phyloP scores from a whole-genome alignment of 208 protist genomes.

The Phytomonas sp. region DNA sequence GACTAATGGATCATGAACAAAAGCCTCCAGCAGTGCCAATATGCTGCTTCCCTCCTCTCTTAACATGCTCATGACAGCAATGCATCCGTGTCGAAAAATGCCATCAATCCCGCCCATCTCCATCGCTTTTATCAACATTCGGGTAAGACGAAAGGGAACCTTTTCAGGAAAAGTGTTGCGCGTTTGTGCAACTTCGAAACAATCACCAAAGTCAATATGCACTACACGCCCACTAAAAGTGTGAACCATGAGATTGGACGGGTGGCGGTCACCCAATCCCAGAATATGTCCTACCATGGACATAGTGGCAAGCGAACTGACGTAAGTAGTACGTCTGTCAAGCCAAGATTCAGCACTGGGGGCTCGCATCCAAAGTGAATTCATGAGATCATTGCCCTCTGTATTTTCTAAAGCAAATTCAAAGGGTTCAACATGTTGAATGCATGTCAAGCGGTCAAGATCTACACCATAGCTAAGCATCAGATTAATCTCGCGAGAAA shows the following conservation, averaged over 20 bases:
- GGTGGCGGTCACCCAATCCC: constrained; percentile 99
- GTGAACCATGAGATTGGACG: constrained; percentile 99
- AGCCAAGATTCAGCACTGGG: constrained; percentile 97
- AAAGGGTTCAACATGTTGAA: constrained; percentile 99
- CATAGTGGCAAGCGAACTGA: constrained; percentile 98
- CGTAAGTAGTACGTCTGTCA: constrained; percentile 97
- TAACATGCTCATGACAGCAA: constrained; percentile 97
- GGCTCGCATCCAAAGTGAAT: constrained; percentile 97
- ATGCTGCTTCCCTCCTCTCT: constrained; percentile 97
- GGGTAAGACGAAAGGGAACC: constrained; percentile 99
- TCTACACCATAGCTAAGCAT: constrained; percentile 86
- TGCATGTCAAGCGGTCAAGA: constrained; percentile 93
- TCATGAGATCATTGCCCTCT: constrained; percentile 91
- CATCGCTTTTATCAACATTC: constrained; percentile 99
- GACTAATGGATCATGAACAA: constrained; percentile 99
- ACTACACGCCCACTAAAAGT: constrained; percentile 96
- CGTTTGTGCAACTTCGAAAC: constrained; percentile 98
- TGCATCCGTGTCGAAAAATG: constrained; percentile 96
- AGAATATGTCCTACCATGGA: constrained; percentile 99
- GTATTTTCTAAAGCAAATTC: constrained; percentile 94
- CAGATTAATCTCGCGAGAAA: constrained; percentile 92
- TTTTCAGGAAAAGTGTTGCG: constrained; percentile 98
- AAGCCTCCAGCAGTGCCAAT: constrained; percentile 98
- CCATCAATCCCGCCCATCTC: constrained; percentile 99
- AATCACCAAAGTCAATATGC: constrained; percentile 99